Evolutionary conservation across 805 yeast genomes (phyloP), one percentile per base, ranked within the genome.

Genomic region (Teunomyces cretensis): DNA sequence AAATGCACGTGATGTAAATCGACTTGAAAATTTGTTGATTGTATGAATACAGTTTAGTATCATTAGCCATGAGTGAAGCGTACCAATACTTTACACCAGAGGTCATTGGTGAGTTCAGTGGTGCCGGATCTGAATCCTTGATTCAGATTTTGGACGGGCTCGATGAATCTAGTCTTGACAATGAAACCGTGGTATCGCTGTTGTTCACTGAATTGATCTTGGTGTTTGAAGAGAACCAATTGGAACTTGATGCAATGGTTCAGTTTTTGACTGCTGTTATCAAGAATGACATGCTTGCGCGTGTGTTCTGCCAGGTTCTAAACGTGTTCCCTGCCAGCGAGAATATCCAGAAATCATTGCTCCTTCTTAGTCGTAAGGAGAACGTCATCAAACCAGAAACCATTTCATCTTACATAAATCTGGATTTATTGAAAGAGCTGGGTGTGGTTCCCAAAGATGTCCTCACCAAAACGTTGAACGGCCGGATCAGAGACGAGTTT

Each of bases 401-500:
- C 1, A 47, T 71, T 33, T 68, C 71, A 3, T 53, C 46, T 30
- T 53, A 53, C 45, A 52, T 71, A 4, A 56, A 61, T 28, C 47
- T 65, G 1, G 72, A 68, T 5, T 52, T 61, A 8, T 51, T 72
- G 28, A 48, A 53, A 15, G 49, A 41, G 15, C 46, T 54, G 30
- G 64, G 57, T 0, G 49, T 70, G 4, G 62, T 72, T 0, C 72
- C 75, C 2, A 46, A 53, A 2, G 62, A 63, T 12, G 42, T 55
- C 30, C 62, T 76, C 32, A 72, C 63, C 9, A 70, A 67, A 24
- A 64, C 67, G 33, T 54, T 71, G 54, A 65, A 70, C 52, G 55
- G 67, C 40, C 46, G 60, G 41, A 54, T 66, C 58, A 48, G 78
- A 61, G 67, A 78, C 56, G 66, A 73, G 60, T 56, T 66, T 54